Evolutionary conservation across 768 basidiomycete species (phyloP).

Genomic region (Lactarius vividus): DNA sequence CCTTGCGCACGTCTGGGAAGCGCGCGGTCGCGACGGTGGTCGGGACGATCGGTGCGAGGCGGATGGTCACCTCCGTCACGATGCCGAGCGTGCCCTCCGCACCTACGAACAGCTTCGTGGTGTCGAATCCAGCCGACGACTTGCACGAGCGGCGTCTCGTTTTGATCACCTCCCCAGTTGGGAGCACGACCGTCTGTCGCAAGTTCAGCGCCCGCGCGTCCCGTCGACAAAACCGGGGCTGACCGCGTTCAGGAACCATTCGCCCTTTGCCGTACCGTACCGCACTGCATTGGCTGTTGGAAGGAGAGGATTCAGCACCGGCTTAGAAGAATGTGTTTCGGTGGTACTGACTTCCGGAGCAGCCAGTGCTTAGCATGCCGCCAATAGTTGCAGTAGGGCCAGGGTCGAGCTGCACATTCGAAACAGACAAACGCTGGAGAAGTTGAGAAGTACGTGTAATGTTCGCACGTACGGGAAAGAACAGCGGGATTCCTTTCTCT

Average conservation of each 20-base stretch:
- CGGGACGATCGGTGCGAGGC: slow-evolving; percentile 72
- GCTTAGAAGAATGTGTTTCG: neutral
- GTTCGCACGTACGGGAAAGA: slow-evolving; percentile 62
- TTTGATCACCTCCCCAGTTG: slow-evolving; percentile 87
- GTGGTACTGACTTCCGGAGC: slow-evolving; percentile 64
- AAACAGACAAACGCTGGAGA: neutral
- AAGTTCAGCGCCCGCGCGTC: neutral
- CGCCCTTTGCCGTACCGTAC: slow-evolving; percentile 85
- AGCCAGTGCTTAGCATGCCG: slow-evolving; percentile 84
- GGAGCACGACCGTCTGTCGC: slow-evolving; percentile 79
- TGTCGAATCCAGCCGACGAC: slow-evolving; percentile 84
- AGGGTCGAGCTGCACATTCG: slow-evolving; percentile 57
- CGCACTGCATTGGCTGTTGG: slow-evolving; percentile 68
- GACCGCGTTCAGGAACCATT: slow-evolving; percentile 88
- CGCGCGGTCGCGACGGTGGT: slow-evolving; percentile 80
- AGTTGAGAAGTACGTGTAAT: neutral
- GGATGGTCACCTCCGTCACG: slow-evolving; percentile 84
- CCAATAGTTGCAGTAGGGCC: slow-evolving; percentile 80
- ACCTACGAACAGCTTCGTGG: slow-evolving; percentile 83
- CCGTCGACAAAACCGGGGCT: slow-evolving; percentile 22
- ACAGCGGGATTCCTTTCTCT: slow-evolving; percentile 72
- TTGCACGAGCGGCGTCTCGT: slow-evolving; percentile 77
- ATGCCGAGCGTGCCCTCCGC: slow-evolving; percentile 83
- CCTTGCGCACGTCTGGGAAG: slow-evolving; percentile 72
- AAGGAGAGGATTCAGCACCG: neutral